Conservation (phyloP, 2,329 filamentous ascomycete genomes). For the Ramularia endophylla region DNA sequence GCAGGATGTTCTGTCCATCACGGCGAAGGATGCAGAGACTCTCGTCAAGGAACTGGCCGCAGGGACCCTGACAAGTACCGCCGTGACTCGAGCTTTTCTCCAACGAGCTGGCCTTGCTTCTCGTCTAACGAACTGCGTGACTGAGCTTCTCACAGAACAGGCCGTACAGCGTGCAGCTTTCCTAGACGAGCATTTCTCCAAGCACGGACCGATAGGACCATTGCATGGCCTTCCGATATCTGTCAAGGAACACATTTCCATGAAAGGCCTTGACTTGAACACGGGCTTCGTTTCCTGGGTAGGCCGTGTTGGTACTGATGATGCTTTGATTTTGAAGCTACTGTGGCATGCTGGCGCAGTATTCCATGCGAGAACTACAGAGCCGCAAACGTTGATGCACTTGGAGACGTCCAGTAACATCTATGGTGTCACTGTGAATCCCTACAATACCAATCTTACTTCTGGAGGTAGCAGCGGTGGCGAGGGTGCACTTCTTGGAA, state of each 20-base stretch:
- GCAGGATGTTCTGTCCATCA: slow-evolving; percentile 45
- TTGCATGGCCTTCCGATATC: slow-evolving; percentile 49
- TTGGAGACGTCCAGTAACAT: slow-evolving; percentile 48
- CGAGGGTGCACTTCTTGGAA: slow-evolving; percentile 50
- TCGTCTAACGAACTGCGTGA: slow-evolving; percentile 44
- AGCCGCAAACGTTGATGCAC: slow-evolving; percentile 52
- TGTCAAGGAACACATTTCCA: slow-evolving; percentile 48
- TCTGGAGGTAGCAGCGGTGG: slow-evolving; percentile 52
- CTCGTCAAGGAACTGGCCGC: slow-evolving; percentile 40
- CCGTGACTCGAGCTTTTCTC: slow-evolving; percentile 50
- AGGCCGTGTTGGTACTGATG: slow-evolving; percentile 39
- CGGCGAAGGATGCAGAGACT: slow-evolving; percentile 40
- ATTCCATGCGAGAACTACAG: slow-evolving; percentile 48
- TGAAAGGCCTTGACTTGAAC: slow-evolving; percentile 45
- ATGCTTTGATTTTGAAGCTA: slow-evolving; percentile 44
- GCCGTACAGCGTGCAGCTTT: slow-evolving; percentile 36
- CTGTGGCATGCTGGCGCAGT: slow-evolving; percentile 45
- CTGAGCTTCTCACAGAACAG: slow-evolving; percentile 34
- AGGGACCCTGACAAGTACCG: slow-evolving; percentile 34
- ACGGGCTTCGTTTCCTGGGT: slow-evolving; percentile 48
- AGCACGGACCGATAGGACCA: slow-evolving; percentile 37
- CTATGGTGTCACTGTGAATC: slow-evolving; percentile 50
- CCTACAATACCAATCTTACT: slow-evolving; percentile 47
- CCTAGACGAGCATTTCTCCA: slow-evolving; percentile 36
- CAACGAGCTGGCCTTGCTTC: slow-evolving; percentile 50